Evolutionary conservation across 495 filamentous ascomycete genomes (phyloP).

Genomic region (Terfezia boudieri): DNA sequence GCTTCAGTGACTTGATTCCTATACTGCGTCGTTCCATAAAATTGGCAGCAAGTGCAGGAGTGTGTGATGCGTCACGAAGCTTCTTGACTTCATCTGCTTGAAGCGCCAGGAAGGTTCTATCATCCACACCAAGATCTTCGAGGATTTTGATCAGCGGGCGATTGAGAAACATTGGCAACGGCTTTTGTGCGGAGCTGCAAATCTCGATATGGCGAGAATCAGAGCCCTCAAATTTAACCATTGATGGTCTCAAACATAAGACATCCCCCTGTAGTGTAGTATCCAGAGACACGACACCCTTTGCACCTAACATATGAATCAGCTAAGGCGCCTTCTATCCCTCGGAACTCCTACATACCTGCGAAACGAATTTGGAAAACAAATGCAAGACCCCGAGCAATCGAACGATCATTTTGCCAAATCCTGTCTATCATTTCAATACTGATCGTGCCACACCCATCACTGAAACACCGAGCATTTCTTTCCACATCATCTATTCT

Average conservation of each 20-base stretch:
- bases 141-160: conserved; percentile 62
- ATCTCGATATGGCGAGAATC: conserved; percentile 42
- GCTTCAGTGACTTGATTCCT: conserved; percentile 26
- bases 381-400: conserved; percentile 28
- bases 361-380: conserved; percentile 49
- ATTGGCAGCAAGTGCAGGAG: conserved; percentile 25
- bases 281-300: conserved; percentile 54
- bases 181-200: conserved; percentile 41
- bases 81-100: conserved; percentile 34
- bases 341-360: conserved; percentile 16
- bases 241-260: conserved; percentile 43
- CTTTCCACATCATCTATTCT: conserved; percentile 26
- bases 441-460: conserved; percentile 58
- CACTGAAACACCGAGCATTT: conserved; percentile 41
- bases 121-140: conserved; percentile 41
- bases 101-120: conserved; percentile 34
- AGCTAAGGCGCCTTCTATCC: too few species aligned
- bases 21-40: conserved; percentile 38
- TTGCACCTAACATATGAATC: conserved; percentile 26
- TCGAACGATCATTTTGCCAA: conserved; percentile 24
- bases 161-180: conserved; percentile 48
- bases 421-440: conserved; percentile 30
- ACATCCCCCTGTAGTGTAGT: conserved; percentile 27
- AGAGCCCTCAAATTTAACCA: conserved; percentile 50
- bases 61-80: conserved; percentile 31